Percentiles rank a stretch among this genome's conserved stretches.
Evolutionary conservation across 768 basidiomycete genomes (phyloP).

Genomic region (Mycena albidolilacea): DNA sequence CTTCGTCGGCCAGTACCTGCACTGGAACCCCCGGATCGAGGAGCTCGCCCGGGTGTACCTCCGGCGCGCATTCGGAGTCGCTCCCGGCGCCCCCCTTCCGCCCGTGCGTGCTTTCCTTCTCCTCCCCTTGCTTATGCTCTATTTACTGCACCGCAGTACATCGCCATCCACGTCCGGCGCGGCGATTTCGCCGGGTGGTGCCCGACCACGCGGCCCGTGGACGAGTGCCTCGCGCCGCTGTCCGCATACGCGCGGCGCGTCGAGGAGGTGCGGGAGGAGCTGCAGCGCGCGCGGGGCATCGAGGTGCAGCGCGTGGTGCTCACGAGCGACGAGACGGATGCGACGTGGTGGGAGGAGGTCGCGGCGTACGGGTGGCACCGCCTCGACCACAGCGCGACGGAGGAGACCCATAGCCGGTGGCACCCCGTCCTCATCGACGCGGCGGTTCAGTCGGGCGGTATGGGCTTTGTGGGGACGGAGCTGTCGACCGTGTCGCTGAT

Average conservation of each 20-base stretch:
- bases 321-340: slow-evolving; percentile 55
- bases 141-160: slow-evolving; percentile 45
- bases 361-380: slow-evolving; percentile 48
- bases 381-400: slow-evolving; percentile 33
- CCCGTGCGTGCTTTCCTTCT: slow-evolving; percentile 24
- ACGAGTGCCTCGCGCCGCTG: slow-evolving; percentile 51
- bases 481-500: slow-evolving; percentile 64
- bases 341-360: slow-evolving; percentile 50
- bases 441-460: slow-evolving; percentile 60
- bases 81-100: slow-evolving; percentile 42
- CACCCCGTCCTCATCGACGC: slow-evolving; percentile 64
- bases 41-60: slow-evolving; percentile 45
- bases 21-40: slow-evolving; percentile 46
- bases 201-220: slow-evolving; percentile 34
- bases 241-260: slow-evolving; percentile 47
- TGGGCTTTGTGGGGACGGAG: slow-evolving; percentile 67
- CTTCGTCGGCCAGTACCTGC: slow-evolving; percentile 50
- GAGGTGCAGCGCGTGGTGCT: slow-evolving; percentile 48
- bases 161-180: slow-evolving; percentile 55
- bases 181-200: slow-evolving; percentile 53
- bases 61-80: slow-evolving; percentile 43
- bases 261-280: slow-evolving; percentile 46
- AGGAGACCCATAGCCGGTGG: slow-evolving; percentile 46
- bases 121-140: slow-evolving; percentile 4
- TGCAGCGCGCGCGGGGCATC: slow-evolving; percentile 41